Percentiles rank a stretch among this genome's conserved stretches.
Conservation (phyloP, 169 alveolate genomes). For the Theileria parva region DNA sequence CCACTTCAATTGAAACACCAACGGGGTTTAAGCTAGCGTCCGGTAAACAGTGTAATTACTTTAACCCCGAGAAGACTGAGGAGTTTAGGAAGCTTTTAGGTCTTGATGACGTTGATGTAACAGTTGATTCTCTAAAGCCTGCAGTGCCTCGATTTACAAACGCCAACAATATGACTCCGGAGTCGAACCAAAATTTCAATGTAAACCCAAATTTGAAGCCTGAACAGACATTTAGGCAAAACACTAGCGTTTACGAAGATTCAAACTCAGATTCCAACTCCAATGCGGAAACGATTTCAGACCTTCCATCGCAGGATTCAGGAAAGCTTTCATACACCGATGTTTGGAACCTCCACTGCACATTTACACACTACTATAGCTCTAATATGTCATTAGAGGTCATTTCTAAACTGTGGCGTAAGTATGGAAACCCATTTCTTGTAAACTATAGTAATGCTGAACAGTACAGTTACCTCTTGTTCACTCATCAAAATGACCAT, state of each 20-base stretch:
- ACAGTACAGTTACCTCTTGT: slow-evolving; percentile 34
- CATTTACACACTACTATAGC: slow-evolving; percentile 29
- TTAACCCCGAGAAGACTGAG: background rate
- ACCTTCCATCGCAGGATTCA: background rate
- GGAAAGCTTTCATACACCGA: slow-evolving; percentile 15
- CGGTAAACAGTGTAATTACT: slow-evolving; percentile 7
- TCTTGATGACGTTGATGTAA: slow-evolving; percentile 16
- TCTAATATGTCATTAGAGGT: slow-evolving; percentile 41
- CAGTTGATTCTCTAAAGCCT: background rate
- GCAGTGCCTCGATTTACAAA: slow-evolving; percentile 12
- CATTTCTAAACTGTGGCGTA: slow-evolving; percentile 46
- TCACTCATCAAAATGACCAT: slow-evolving; percentile 22
- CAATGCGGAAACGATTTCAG: background rate
- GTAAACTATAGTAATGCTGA: slow-evolving; percentile 24
- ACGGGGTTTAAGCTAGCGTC: slow-evolving; percentile 24
- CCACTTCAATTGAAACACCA: background rate
- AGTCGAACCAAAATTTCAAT: background rate
- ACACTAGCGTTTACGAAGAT: slow-evolving; percentile 12
- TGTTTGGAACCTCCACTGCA: slow-evolving; percentile 38
- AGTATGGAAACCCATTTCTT: slow-evolving; percentile 40
- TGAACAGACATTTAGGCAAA: background rate
- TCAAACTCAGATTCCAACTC: background rate
- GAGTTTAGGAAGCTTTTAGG: slow-evolving; percentile 31
- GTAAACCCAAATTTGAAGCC: background rate
- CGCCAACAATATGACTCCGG: background rate